Evolutionary conservation across 257 asterid genomes (phyloP).

Genomic region (Gentiana straminea): DNA sequence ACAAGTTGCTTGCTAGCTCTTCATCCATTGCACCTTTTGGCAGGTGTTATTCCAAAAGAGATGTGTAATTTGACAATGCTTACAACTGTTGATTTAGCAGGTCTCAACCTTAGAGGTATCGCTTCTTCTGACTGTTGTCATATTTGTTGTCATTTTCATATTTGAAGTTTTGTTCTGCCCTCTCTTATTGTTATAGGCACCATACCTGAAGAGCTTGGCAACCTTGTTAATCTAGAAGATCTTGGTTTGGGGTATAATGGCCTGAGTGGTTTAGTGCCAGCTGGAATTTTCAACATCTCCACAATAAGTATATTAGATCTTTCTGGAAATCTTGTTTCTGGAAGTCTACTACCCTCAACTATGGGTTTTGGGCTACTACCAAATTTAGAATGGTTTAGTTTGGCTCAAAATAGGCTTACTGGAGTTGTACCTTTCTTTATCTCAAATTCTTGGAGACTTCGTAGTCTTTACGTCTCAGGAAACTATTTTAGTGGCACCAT

Average conservation of each 20-base stretch:
- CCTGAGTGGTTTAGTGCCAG: too few species aligned
- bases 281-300: too few species aligned
- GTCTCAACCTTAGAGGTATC: background rate
- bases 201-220: too few species aligned
- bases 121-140: too few species aligned
- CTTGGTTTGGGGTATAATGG: too few species aligned
- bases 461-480: background rate
- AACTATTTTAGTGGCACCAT: constrained; percentile 18
- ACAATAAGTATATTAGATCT: too few species aligned
- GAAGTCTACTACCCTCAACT: constrained; percentile 14
- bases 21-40: background rate
- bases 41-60: constrained; percentile 2
- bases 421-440: constrained; percentile 25
- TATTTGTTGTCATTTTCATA: too few species aligned
- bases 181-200: too few species aligned
- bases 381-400: constrained; percentile 7
- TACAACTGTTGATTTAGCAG: background rate
- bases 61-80: constrained; percentile 10
- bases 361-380: constrained; percentile 16
- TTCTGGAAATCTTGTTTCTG: too few species aligned
- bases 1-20: background rate
- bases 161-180: too few species aligned
- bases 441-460: constrained; percentile 1
- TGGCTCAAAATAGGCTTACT: constrained; percentile 7
- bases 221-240: too few species aligned